Conservation (phyloP, 1,284 basidiomycete species). For the Pseudozyma tsukubaensis region DNA sequence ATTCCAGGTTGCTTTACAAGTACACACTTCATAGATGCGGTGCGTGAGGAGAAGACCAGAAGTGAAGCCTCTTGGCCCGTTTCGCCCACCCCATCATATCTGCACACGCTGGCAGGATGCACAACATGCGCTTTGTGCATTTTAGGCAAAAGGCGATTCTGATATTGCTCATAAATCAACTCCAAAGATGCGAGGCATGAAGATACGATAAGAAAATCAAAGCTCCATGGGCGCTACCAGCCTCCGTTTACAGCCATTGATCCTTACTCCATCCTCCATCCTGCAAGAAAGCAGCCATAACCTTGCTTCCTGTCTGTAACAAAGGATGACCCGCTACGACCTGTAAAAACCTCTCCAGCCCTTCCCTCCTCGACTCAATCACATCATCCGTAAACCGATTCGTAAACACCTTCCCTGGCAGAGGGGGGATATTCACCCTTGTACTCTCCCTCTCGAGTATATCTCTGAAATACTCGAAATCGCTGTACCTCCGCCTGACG, state of each 20-base stretch:
- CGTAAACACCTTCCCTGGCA: slow-evolving; percentile 84
- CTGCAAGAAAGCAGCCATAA: slow-evolving; percentile 94
- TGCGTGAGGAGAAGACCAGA: too few relatives aligned
- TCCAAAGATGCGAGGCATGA: too few relatives aligned
- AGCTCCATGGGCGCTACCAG: too few relatives aligned
- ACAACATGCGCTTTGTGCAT: too few relatives aligned
- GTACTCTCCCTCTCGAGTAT: slow-evolving; percentile 96
- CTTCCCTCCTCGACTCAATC: slow-evolving; percentile 90
- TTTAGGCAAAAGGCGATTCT: too few relatives aligned
- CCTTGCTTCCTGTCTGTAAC: slow-evolving; percentile 97
- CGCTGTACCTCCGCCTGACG: slow-evolving; percentile 93
- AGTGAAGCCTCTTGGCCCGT: too few relatives aligned
- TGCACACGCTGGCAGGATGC: too few relatives aligned
- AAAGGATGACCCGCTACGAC: slow-evolving; percentile 97
- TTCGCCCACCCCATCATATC: too few relatives aligned
- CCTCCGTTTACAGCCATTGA: slow-evolving; percentile 43
- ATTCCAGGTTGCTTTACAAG: too few relatives aligned
- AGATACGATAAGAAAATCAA: too few relatives aligned
- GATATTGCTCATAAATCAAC: too few relatives aligned
- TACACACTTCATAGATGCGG: too few relatives aligned
- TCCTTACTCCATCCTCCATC: slow-evolving; percentile 68
- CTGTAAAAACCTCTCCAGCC: slow-evolving; percentile 92
- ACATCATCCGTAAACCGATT: slow-evolving; percentile 94
- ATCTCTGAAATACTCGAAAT: slow-evolving; percentile 99
- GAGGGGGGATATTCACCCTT: slow-evolving; percentile 93